These are phyloP conservation scores for Solanum virginianum DNA, from an alignment of 257 asterid species.

Conservation along the genomic window DNA sequence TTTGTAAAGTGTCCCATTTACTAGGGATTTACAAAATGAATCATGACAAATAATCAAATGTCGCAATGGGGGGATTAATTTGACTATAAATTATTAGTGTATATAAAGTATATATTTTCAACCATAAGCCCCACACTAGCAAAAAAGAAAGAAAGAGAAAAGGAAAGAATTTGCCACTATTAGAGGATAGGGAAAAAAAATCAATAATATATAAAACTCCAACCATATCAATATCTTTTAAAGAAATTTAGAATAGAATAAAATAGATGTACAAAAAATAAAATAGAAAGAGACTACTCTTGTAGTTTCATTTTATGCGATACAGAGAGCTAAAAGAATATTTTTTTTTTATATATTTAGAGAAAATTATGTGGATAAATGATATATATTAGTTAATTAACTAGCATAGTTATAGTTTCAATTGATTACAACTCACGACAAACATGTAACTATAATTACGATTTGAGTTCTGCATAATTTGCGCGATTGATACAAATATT, in stretches of 20 bases:
- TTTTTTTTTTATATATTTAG: too few species aligned
- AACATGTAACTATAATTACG: too few species aligned
- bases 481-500: too few species aligned
- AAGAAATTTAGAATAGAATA: background rate
- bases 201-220: background rate
- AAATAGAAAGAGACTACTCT: background rate
- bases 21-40: background rate
- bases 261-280: background rate
- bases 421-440: too few species aligned
- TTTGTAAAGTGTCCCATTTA: background rate
- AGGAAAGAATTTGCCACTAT: background rate
- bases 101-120: background rate
- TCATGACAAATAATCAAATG: background rate
- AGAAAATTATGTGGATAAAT: too few species aligned
- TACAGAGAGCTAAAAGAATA: background rate
- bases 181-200: background rate
- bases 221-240: background rate
- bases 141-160: background rate
- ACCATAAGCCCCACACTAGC: background rate
- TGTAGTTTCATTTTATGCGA: background rate
- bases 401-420: too few species aligned
- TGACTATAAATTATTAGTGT: background rate
- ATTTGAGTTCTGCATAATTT: too few species aligned
- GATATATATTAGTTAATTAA: too few species aligned
- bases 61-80: background rate